Base-by-base conservation (phyloP, 805 yeast genomes). In the Blastobotrys americana region DNA sequence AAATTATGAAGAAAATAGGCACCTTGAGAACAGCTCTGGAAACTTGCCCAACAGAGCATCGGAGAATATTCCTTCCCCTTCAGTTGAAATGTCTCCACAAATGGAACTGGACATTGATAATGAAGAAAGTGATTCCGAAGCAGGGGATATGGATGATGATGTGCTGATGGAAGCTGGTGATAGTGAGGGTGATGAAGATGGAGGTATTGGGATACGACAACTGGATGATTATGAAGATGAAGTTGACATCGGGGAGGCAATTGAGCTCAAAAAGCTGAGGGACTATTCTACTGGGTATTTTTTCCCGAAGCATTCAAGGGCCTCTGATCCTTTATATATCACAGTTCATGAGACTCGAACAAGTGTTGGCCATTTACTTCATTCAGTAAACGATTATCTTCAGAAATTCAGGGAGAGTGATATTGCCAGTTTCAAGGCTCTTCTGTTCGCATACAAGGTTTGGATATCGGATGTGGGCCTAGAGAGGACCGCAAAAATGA, bases 391-490 rank as follows among this genome's bases (percentile, higher is more conserved):
- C 44, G 55, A 62, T 5, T 73, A 71, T 50, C 61, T 87, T 45
- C 54, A 63, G 4, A 60, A 67, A 1, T 64, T 74, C 41, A 73
- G 72, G 37, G 78, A 74, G 34, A 87, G 84, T 48, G 82, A 85
- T 48, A 74, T 83, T 5, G 74, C 76, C 9, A 58, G 83, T 4
- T 73, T 80, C 57, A 77, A 77, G 49, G 75, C 78, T 38, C 70
- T 82, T 27, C 63, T 87, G 25, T 76, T 77, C 55, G 79, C 82
- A 2, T 58, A 82, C 37, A 78, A 82, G 49, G 76, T 82, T 4
- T 93, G 94, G 86, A 80, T 82, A 53, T 70, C 82, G 20, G 93
- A 87, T 57, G 82, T 82, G 20, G 95, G 95, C 1, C 72, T 76
- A 44, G 94, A 85, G 52, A 67, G 82, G 9, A 62, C 81, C 0